phyloP scores from a whole-genome alignment of 805 yeast species.

The Zygosaccharomyces lentus region DNA sequence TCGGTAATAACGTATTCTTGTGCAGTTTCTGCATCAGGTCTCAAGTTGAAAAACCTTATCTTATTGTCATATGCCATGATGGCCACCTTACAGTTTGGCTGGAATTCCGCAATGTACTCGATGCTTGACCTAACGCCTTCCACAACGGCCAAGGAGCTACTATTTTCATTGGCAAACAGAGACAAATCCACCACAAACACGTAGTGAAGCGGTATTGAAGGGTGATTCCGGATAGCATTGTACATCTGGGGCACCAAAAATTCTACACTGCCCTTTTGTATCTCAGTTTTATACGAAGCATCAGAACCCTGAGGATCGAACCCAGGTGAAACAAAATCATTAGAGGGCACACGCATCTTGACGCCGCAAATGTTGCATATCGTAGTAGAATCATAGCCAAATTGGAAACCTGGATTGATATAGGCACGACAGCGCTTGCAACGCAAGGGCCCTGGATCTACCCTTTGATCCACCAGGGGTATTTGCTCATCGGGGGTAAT shows the following conservation, averaged over 20 bases:
- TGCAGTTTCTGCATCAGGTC: constrained; percentile 51
- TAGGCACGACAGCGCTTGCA: constrained; percentile 91
- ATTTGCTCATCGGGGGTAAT: constrained; percentile 47
- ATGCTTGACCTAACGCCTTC: constrained; percentile 64
- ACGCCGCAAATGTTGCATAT: constrained; percentile 85
- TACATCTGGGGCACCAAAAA: constrained; percentile 71
- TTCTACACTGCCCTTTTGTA: constrained; percentile 81
- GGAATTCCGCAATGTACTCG: constrained; percentile 31
- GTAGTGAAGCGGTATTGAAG: constrained; percentile 54
- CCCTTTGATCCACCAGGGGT: constrained; percentile 43
- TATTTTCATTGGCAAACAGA: constrained; percentile 55
- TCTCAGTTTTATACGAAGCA: constrained; percentile 57
- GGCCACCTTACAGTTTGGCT: constrained; percentile 51
- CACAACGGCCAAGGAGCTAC: constrained; percentile 49
- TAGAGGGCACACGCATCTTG: constrained; percentile 62
- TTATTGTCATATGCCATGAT: constrained; percentile 72
- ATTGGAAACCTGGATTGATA: constrained; percentile 76
- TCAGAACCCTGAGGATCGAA: constrained; percentile 60
- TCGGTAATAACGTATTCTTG: constrained; percentile 62
- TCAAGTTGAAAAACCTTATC: constrained; percentile 68
- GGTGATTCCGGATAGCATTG: constrained; percentile 43
- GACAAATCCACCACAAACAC: constrained; percentile 72
- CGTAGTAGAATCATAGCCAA: constrained; percentile 55
- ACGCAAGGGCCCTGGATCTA: constrained; percentile 71
- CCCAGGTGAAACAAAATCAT: constrained; percentile 62